Evolutionary conservation across 805 yeast genomes (phyloP), one percentile per base, ranked within the genome.

Genomic region (Barnettozyma siamensis): DNA sequence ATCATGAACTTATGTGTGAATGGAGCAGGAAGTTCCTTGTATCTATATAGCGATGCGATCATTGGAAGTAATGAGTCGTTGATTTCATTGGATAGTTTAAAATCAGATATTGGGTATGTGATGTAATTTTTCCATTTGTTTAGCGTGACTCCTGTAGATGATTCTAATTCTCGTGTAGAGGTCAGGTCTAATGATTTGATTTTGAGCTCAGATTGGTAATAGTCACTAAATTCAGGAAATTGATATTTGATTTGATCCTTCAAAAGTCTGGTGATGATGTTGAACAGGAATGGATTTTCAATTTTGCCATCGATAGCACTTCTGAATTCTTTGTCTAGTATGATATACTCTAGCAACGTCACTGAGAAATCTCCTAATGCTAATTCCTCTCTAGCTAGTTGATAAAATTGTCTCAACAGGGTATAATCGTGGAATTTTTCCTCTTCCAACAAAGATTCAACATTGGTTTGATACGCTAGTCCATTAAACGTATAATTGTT

Each of bases 111-210:
- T 10, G 38, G 38, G 27, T 48, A 50, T n/a, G 26, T 37, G 31
- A 50, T 46, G 31, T 46, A 44, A 23, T 46, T 43, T 12, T 37
- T 21, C 54, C 54, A 50, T 11, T 29, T 37, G 37, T 50, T 50
- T 8, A 38, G 27, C 6, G 10, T 18, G 4, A n/a, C n/a, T n/a
- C n/a, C n/a, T n/a, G 4, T n/a, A 8, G 24, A 21, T 21, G 24
- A 21, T 8, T 26, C 29, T 8, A 13, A 8, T 11, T 5, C 8
- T 19, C 29, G 6, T 19, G 12, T n/a, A 17, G 29, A 18, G 10
- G 33, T 16, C 2, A 20, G 10, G 6, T 16, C 18, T 5, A 28
- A 12, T 11, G 31, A 31, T 9, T 33, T 23, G 9, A 35, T 20
- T 5, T 35, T 30, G 15, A 42, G 37, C 6, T 20, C 21, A 5